Conservation (phyloP, 163 green algal genomes). For the Chlamydomonas reinhardtii region DNA sequence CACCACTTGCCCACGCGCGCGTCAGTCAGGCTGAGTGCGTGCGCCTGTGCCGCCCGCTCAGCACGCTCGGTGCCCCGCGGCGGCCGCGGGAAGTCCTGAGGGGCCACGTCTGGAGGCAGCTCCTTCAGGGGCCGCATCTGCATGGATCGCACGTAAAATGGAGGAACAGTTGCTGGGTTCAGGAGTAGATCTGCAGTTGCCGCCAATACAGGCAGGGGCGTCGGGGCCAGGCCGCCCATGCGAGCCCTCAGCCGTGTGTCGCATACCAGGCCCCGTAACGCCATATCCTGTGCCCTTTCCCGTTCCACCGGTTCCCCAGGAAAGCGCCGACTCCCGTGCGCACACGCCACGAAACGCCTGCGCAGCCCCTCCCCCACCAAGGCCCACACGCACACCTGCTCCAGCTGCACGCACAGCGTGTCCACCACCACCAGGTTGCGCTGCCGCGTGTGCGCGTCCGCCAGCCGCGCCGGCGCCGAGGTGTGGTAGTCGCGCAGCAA, state of each 20-base stretch:
- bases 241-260: no score
- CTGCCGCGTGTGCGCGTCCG: slow-evolving; percentile 46
- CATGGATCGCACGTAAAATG: not conserved
- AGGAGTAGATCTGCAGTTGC: no score
- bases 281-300: no score
- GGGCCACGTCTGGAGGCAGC: slow-evolving; percentile 25
- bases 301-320: no score
- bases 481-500: slow-evolving; percentile 46
- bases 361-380: not conserved
- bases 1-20: slow-evolving; percentile 62
- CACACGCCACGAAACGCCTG: no score
- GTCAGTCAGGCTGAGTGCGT: slow-evolving; percentile 60
- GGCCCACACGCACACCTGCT: slow-evolving; percentile 1
- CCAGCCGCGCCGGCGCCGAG: slow-evolving; percentile 22
- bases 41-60: slow-evolving; percentile 48
- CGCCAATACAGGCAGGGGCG: no score
- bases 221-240: no score
- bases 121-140: slow-evolving; percentile 50
- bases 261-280: no score
- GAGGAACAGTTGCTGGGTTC: no score
- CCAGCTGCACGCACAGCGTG: slow-evolving; percentile 46
- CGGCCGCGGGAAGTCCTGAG: slow-evolving; percentile 36
- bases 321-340: no score
- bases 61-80: slow-evolving; percentile 46
- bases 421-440: slow-evolving; percentile 43